phyloP scores from a whole-genome alignment of 345 rosid genomes.

The Schrenkiella parvula region DNA sequence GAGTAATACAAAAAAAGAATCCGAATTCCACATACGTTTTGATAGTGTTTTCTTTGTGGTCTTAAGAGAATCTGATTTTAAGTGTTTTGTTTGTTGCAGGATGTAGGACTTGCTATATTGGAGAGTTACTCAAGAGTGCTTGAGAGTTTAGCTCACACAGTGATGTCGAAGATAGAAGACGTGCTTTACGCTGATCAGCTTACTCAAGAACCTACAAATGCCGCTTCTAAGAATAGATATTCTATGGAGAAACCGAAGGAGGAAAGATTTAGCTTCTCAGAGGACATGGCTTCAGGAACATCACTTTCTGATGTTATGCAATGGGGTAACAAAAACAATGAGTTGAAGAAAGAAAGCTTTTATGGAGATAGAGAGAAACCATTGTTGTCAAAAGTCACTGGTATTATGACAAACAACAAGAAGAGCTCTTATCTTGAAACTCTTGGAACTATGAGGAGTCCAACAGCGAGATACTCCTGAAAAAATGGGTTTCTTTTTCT shows the following conservation, averaged over 20 bases:
- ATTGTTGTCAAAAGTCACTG: conserved; percentile 36
- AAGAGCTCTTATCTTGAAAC: conserved; percentile 61
- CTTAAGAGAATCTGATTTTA: neutral
- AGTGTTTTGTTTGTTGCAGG: conserved; percentile 37
- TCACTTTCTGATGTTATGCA: conserved; percentile 67
- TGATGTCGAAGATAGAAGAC: conserved; percentile 73
- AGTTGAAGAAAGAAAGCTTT: conserved; percentile 35
- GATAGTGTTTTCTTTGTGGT: neutral
- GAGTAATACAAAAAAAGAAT: conserved; percentile 7
- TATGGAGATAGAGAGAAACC: conserved; percentile 45
- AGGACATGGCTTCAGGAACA: conserved; percentile 40
- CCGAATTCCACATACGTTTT: too few relatives aligned
- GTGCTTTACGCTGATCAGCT: conserved; percentile 62
- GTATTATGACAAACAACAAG: conserved; percentile 40
- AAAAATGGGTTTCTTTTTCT: neutral
- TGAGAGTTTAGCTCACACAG: conserved; percentile 81
- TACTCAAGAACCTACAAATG: conserved; percentile 51
- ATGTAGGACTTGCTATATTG: conserved; percentile 75
- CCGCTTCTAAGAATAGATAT: conserved; percentile 34
- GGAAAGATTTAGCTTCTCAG: conserved; percentile 23
- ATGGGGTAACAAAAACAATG: conserved; percentile 55
- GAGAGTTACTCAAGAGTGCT: conserved; percentile 87
- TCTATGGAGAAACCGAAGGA: conserved; percentile 23
- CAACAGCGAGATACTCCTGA: conserved; percentile 47
- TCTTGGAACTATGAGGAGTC: conserved; percentile 63